phyloP scores from a whole-genome alignment of 139 green algal species.

The Tetradesmus obliquus region DNA sequence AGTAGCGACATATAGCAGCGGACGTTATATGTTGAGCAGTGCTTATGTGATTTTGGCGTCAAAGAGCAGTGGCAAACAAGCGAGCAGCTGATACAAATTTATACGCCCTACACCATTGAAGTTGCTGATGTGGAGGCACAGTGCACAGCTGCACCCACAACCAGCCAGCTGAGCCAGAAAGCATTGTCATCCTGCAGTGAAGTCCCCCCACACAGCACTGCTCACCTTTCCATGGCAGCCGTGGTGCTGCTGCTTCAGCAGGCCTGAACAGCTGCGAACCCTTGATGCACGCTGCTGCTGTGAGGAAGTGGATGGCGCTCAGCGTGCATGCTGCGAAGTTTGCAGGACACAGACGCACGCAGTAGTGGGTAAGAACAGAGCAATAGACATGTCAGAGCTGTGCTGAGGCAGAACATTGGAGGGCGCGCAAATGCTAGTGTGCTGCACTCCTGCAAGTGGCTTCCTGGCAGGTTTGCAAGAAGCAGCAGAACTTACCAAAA shows the following conservation, averaged over 20 bases:
- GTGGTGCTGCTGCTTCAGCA: constrained; percentile 26
- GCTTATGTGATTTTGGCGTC: too few relatives aligned
- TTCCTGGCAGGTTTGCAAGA: background rate
- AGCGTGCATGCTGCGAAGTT: constrained; percentile 64
- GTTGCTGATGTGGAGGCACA: too few relatives aligned
- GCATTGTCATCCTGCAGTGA: too few relatives aligned
- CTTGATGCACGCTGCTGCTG: constrained; percentile 49
- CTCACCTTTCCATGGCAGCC: constrained; percentile 57
- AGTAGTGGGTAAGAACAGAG: background rate
- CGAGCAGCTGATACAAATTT: too few relatives aligned
- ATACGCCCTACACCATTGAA: too few relatives aligned
- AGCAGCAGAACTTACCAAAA: constrained; percentile 54
- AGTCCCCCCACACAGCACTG: too few relatives aligned
- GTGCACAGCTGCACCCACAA: too few relatives aligned
- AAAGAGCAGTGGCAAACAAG: too few relatives aligned
- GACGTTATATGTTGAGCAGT: background rate
- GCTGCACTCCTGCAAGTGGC: background rate
- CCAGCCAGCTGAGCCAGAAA: too few relatives aligned
- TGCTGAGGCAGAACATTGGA: background rate
- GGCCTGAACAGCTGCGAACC: constrained; percentile 51
- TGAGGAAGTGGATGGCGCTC: constrained; percentile 70
- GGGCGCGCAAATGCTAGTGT: background rate
- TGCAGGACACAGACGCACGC: background rate
- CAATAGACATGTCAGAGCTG: background rate
- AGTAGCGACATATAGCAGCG: background rate